Percentiles rank a stretch among this genome's conserved stretches.
Evolutionary conservation across 768 basidiomycete genomes (phyloP).

Genomic region (Chalciporus pseudorubinellus): DNA sequence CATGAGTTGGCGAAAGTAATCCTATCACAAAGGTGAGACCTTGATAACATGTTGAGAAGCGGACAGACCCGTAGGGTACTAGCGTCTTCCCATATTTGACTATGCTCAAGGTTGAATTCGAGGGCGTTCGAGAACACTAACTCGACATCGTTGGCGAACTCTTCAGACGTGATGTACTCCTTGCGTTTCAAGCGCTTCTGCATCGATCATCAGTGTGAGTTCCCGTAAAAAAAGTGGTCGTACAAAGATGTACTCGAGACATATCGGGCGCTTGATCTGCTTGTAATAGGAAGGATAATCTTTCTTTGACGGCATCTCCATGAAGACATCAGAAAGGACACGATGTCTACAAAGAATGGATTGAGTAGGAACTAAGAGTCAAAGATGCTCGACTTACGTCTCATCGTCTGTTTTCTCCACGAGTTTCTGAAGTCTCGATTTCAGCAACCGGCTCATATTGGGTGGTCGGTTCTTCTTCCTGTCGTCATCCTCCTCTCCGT

Average conservation of each 20-base stretch:
- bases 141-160: constrained; percentile 85
- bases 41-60: constrained; percentile 1
- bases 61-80: constrained; percentile 55
- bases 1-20: constrained; percentile 73
- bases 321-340: constrained; percentile 69
- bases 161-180: constrained; percentile 62
- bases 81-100: constrained; percentile 80
- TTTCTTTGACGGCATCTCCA: constrained; percentile 80
- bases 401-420: constrained; percentile 66
- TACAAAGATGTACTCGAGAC: constrained; percentile 75
- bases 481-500: constrained; percentile 45
- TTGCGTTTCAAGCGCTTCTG: constrained; percentile 83
- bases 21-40: constrained; percentile 40
- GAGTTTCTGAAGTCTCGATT: constrained; percentile 67
- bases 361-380: constrained; percentile 1
- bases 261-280: constrained; percentile 74
- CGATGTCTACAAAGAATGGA: constrained; percentile 50
- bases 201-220: not conserved
- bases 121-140: constrained; percentile 89
- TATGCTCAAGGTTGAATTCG: constrained; percentile 84
- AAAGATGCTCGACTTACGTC: constrained; percentile 43
- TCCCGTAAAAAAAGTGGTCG: constrained; percentile 27
- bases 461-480: constrained; percentile 53
- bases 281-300: constrained; percentile 79
- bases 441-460: constrained; percentile 65